A percentile compares a stretch with the other conserved stretches of the same genome.
Evolutionary conservation across 164 flowering plant genomes (phyloP).

Genomic region (Aristolochia fimbriata): DNA sequence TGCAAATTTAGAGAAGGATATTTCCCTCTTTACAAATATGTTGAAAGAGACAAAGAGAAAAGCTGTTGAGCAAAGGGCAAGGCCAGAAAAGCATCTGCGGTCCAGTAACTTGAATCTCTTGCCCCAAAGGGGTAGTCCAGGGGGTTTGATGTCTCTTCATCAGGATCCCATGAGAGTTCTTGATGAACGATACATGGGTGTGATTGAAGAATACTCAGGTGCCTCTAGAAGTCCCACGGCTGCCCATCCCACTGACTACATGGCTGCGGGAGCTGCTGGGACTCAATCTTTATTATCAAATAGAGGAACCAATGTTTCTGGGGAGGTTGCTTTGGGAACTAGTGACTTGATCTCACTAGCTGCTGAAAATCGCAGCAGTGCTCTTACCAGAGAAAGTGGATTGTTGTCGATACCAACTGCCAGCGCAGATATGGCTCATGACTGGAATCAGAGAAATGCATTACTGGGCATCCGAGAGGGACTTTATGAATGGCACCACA

Average conservation of each 20-base stretch:
- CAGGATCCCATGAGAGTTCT: constrained; percentile 13
- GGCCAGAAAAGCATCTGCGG: constrained; percentile 19
- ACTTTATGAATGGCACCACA: too few species aligned
- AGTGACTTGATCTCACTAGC: too few species aligned
- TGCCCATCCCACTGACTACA: constrained; percentile 7
- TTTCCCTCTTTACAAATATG: constrained; percentile 17
- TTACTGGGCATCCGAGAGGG: too few species aligned
- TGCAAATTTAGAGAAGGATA: constrained; percentile 27
- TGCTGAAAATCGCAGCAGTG: too few species aligned
- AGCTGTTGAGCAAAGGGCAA: constrained; percentile 20
- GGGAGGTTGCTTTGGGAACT: neutral
- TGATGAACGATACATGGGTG: constrained; percentile 14
- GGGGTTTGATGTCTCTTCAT: constrained; percentile 5
- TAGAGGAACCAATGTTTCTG: constrained; percentile 2
- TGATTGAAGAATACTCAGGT: constrained; percentile 10
- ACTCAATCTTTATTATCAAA: too few species aligned
- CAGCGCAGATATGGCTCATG: too few species aligned
- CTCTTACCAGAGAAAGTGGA: too few species aligned
- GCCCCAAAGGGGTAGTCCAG: neutral
- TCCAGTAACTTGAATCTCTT: neutral
- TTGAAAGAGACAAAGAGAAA: constrained; percentile 26
- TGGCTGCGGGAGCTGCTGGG: constrained; percentile 7
- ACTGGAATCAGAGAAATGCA: too few species aligned
- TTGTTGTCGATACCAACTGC: too few species aligned
- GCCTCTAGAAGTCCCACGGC: constrained; percentile 4